Base-by-base conservation (phyloP, 495 filamentous ascomycete genomes). In the Hypomontagnella submonticulosa region DNA sequence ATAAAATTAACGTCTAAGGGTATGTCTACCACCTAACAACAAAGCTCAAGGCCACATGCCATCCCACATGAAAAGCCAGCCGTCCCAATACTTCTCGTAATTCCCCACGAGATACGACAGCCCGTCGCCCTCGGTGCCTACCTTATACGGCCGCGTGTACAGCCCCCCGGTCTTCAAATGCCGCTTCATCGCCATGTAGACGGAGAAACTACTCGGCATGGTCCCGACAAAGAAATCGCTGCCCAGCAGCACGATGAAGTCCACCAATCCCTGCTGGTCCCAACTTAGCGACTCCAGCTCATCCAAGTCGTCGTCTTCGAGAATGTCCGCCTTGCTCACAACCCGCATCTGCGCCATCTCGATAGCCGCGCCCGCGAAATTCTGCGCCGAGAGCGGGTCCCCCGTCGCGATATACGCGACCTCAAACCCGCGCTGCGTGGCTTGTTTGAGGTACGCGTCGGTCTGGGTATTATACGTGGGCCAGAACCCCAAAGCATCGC, bases 1-100 rank as follows among this genome's bases (percentile, higher is more conserved):
- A 27, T 8, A 38, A 60, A 37, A 40, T n/a, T 51, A 13, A 8
- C 20, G 40, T 52, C 32, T 23, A 44, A 38, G 15, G 9, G 15
- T 10, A 33, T 56, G 11, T 12, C 15, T 50, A 33, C 10, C 16
- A 10, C 18, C 10, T 30, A 47, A 15, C 7, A n/a, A 41, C 36
- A 40, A 27, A 19, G 10, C 32, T 74, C 56, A 81, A 36, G 79
- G 78, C 79, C 79, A 81, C 63, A 81, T 65, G 2, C 77, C 77
- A 37, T 81, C 79, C 61, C 71, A 81, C 73, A 81, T 76, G 57
- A 76, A 81, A 18, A 80, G 71, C 78, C 78, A 80, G 36, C 77
- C 75, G 10, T 76, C 73, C 77, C 76, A 80, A 48, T 80, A 81
- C 16, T 75, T 69, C 32, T 78, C 73, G 19, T 77, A 78, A 5